A percentile compares a stretch with the other conserved stretches of the same genome.
Evolutionary conservation across 257 asterid species (phyloP).

Genomic region (Orobanche coerulescens): DNA sequence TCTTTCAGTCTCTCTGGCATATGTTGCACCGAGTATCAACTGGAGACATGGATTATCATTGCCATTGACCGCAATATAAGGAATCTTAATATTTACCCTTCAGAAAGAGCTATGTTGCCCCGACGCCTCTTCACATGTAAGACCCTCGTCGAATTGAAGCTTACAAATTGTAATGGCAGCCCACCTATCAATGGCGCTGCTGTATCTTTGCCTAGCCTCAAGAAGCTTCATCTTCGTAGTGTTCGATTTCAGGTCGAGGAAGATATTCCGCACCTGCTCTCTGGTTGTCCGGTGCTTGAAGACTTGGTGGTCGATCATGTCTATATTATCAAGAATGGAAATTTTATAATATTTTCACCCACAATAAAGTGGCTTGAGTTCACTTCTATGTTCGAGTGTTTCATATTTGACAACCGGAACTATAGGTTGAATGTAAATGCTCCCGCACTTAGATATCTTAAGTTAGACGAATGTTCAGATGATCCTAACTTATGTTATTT

Average conservation of each 20-base stretch:
- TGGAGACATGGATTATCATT: not conserved
- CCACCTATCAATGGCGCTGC: not conserved
- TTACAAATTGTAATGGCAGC: not conserved
- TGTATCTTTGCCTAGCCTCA: not conserved
- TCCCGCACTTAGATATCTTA: not conserved
- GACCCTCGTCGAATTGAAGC: not conserved
- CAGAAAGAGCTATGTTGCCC: not conserved
- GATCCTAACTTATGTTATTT: too few relatives aligned
- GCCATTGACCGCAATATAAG: not conserved
- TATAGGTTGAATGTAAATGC: not conserved
- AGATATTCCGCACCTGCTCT: not conserved
- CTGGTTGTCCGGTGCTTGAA: not conserved
- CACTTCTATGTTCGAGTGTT: not conserved
- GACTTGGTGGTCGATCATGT: not conserved
- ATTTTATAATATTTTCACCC: not conserved
- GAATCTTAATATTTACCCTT: not conserved
- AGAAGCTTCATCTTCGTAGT: not conserved
- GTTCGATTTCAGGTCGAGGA: not conserved
- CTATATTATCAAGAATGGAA: not conserved
- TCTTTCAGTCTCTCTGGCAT: not conserved
- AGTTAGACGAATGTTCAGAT: not conserved
- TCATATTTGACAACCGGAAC: not conserved
- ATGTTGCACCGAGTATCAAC: not conserved
- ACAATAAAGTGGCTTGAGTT: not conserved
- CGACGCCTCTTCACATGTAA: not conserved